Conservation (phyloP, 192 early-diverging fungal genomes). For the Phycomyces nitens region DNA sequence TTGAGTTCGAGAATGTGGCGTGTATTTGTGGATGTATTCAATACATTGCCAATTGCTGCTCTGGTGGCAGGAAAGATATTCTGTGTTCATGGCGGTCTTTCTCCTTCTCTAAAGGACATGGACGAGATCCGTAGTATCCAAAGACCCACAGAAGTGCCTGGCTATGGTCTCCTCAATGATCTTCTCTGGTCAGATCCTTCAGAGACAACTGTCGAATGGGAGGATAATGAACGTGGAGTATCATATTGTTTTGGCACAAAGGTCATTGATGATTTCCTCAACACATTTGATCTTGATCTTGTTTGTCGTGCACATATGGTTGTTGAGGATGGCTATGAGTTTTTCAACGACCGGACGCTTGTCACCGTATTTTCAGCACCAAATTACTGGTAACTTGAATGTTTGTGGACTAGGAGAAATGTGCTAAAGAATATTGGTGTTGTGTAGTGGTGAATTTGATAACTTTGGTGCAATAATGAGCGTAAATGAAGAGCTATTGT, state of each 20-base stretch:
- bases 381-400: slow-evolving; percentile 68
- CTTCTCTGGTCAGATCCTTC: slow-evolving; percentile 93
- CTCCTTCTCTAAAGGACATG: slow-evolving; percentile 74
- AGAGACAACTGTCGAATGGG: slow-evolving; percentile 73
- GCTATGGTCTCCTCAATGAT: slow-evolving; percentile 88
- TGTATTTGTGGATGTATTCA: slow-evolving; percentile 91
- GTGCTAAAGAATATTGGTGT: too few species aligned
- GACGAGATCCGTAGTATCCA: slow-evolving; percentile 79
- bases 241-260: slow-evolving; percentile 88
- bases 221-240: slow-evolving; percentile 96
- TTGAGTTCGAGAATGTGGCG: slow-evolving; percentile 87
- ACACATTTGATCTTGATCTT: slow-evolving; percentile 86
- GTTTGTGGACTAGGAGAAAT: too few species aligned
- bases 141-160: slow-evolving; percentile 88
- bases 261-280: slow-evolving; percentile 81
- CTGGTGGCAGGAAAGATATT: slow-evolving; percentile 93
- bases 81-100: slow-evolving; percentile 93
- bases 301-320: slow-evolving; percentile 99
- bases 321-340: slow-evolving; percentile 98
- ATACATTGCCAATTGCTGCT: slow-evolving; percentile 87
- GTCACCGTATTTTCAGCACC: slow-evolving; percentile 64
- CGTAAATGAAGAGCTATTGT: slow-evolving; percentile 77
- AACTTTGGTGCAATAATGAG: slow-evolving; percentile 50
- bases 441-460: slow-evolving; percentile 42
- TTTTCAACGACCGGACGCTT: slow-evolving; percentile 93